Evolutionary conservation across 1,139 yeast species (phyloP).

Genomic region (Hyphopichia fennica): DNA sequence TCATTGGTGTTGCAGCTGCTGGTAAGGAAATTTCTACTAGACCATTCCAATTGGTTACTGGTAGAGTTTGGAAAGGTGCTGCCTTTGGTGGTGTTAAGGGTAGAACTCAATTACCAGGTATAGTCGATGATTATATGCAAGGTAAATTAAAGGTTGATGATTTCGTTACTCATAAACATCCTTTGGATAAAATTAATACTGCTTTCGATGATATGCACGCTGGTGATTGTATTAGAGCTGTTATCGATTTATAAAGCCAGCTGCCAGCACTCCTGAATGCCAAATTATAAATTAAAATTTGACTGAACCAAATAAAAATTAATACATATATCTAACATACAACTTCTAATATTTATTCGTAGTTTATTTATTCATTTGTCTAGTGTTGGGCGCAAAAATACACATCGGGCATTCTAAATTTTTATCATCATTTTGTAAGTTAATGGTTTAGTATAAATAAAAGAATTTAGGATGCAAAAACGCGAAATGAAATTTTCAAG

Average conservation of each 20-base stretch:
- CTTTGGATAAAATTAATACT: slow-evolving; percentile 71
- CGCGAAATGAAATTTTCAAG: too few relatives aligned
- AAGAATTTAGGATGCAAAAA: background rate
- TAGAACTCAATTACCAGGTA: slow-evolving; percentile 88
- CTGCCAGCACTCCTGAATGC: slow-evolving; percentile 2
- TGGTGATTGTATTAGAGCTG: slow-evolving; percentile 94
- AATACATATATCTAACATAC: background rate
- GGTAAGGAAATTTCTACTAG: slow-evolving; percentile 95
- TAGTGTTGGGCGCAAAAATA: background rate
- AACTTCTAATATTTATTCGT: background rate
- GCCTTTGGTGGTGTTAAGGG: slow-evolving; percentile 99
- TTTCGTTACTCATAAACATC: slow-evolving; percentile 87
- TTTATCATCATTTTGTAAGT: too few relatives aligned
- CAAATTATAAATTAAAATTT: too few relatives aligned
- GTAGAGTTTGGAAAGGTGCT: slow-evolving; percentile 98
- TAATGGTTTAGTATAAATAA: too few relatives aligned
- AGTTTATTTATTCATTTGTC: background rate
- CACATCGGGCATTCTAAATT: too few relatives aligned
- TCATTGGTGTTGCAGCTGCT: slow-evolving; percentile 98
- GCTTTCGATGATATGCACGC: slow-evolving; percentile 95
- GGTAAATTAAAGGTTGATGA: slow-evolving; percentile 92
- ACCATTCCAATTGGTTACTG: slow-evolving; percentile 98
- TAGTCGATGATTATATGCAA: slow-evolving; percentile 79
- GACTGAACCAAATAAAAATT: too few relatives aligned
- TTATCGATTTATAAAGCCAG: slow-evolving; percentile 47